Evolutionary conservation across 306 rosid species (phyloP).

Genomic region (Ormosia semicastrata): DNA sequence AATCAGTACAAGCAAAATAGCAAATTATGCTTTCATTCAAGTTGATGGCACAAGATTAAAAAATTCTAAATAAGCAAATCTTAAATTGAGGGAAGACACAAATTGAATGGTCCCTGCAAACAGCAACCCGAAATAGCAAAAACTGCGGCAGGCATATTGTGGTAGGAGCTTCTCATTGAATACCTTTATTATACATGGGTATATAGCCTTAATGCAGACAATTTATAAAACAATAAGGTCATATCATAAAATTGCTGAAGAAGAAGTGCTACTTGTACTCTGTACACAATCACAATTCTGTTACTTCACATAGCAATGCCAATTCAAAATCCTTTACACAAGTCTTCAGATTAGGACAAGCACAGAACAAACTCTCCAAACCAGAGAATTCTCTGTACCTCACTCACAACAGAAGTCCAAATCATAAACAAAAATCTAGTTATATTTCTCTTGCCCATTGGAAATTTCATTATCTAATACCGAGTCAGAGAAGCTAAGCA

Average conservation of each 20-base stretch:
- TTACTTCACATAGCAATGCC: neutral
- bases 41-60: neutral
- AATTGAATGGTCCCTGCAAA: neutral
- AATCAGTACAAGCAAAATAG: neutral
- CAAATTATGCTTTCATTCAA: neutral
- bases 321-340: neutral
- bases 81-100: neutral
- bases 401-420: neutral
- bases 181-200: neutral
- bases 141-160: neutral
- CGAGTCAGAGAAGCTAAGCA: neutral
- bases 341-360: neutral
- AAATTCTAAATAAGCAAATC: neutral
- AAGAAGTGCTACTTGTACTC: neutral
- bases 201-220: neutral
- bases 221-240: neutral
- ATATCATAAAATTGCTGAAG: neutral
- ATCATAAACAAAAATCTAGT: neutral
- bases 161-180: neutral
- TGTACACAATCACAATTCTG: neutral
- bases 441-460: neutral
- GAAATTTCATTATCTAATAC: neutral
- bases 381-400: neutral
- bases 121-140: neutral
- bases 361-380: neutral